Base-by-base conservation (phyloP, 306 rosid species). In the Gleditsia sinensis region DNA sequence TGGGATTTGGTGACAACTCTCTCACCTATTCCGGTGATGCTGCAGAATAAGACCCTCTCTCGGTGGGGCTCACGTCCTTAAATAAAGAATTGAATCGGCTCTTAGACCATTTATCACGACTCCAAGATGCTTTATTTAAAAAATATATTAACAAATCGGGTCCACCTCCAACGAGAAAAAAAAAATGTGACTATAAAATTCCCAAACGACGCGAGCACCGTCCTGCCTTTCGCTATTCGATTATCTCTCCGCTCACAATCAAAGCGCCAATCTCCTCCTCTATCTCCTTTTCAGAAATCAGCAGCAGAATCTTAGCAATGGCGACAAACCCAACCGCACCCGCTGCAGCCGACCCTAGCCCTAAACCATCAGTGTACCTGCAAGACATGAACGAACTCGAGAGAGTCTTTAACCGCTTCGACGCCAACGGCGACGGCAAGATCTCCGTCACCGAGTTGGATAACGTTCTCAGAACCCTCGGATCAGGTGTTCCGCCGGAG, bases 361-460 rank as follows among this genome's bases (percentile, higher is more conserved):
- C 83, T 46, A 77, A 68, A 19, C 49, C 83, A 13, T 67, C 90
- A 7, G 23, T 81, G 2, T 46, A 48, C 74, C 77, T 87, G 75
- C 83, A 86, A 46, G 74, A 82, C 85, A 65, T 19, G 78, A 84
- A 83, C 0, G 97, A 92, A 63, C 79, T 92, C 42, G 45, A 50
- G 66, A 80, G 75, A 61, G 96, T 95, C 43, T 95, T 95, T 80
- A 57, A 55, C 28, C 91, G 89, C 67, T 95, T 95, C 84, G 98
- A 95, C 60, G 1, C 85, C 43, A 90, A 95, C 89, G 96, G 92
- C 81, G 98, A 95, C 82, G 98, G 97, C 64, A 83, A 73, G 92
- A 95, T 95, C 88, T 95, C 98, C 69, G 64, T 77, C 62, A 3
- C 33, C 70, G 98, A 95, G 82, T 71, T 92, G 49, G 97, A 84